These are phyloP conservation scores for Pleurotus eryngii DNA, from an alignment of 768 basidiomycete species.

Conservation along the genomic window DNA sequence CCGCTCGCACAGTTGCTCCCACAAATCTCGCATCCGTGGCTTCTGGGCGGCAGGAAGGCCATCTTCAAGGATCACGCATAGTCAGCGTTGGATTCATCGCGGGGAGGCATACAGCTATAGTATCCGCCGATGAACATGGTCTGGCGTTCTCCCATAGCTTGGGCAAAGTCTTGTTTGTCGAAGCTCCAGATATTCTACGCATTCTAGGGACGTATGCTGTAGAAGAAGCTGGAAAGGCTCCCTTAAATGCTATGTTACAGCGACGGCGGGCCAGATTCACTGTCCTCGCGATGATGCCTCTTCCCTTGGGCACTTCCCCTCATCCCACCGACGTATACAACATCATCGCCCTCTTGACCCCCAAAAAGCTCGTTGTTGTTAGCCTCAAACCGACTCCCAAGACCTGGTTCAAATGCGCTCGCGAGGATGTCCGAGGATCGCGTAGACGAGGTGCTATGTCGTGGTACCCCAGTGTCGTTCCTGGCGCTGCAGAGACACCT, in stretches of 20 bases:
- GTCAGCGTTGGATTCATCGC: slow-evolving; percentile 84
- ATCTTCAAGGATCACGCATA: slow-evolving; percentile 77
- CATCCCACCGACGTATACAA: slow-evolving; percentile 80
- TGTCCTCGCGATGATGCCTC: slow-evolving; percentile 73
- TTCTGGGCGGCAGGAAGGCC: slow-evolving; percentile 83
- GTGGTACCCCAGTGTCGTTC: slow-evolving; percentile 73
- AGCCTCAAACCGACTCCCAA: slow-evolving; percentile 88
- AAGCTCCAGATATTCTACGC: slow-evolving; percentile 90
- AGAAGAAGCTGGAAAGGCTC: slow-evolving; percentile 21
- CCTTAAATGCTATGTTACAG: slow-evolving; percentile 25
- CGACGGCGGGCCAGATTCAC: slow-evolving; percentile 56
- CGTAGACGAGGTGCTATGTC: slow-evolving; percentile 64
- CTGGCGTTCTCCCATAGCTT: slow-evolving; percentile 94
- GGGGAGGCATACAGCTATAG: slow-evolving; percentile 87
- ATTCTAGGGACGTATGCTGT: slow-evolving; percentile 91
- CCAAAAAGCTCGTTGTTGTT: slow-evolving; percentile 88
- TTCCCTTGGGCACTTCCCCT: slow-evolving; percentile 73
- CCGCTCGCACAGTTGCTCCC: slow-evolving; percentile 69
- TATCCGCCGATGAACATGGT: slow-evolving; percentile 87
- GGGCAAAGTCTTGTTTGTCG: slow-evolving; percentile 92
- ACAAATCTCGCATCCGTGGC: slow-evolving; percentile 63
- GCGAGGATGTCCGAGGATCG: slow-evolving; percentile 44
- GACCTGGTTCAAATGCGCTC: slow-evolving; percentile 83
- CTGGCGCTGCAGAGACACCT: slow-evolving; percentile 12
- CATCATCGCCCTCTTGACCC: slow-evolving; percentile 82